Conservation (phyloP, 1,284 basidiomycete species). For the Ceratobasidium sp. region DNA sequence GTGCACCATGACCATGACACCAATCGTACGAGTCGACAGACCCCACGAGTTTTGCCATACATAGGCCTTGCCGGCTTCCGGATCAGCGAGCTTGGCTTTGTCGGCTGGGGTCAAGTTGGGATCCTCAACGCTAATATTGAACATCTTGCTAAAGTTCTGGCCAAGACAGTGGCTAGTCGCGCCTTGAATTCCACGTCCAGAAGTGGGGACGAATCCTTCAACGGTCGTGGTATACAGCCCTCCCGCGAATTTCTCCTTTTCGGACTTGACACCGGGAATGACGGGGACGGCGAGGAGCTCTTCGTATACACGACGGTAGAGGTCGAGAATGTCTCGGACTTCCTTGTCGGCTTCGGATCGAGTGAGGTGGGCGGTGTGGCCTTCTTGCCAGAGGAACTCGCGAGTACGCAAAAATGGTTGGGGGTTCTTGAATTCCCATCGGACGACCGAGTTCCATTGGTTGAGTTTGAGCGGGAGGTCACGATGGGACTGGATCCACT, state of each 20-base stretch:
- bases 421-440: constrained; percentile 99
- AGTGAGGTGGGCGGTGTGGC: constrained; percentile 93
- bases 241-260: constrained; percentile 99
- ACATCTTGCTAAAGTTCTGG: constrained; percentile 99
- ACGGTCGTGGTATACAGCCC: constrained; percentile 98
- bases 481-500: constrained; percentile 98
- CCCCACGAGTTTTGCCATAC: constrained; percentile 99
- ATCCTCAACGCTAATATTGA: constrained; percentile 96
- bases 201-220: constrained; percentile 96
- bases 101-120: constrained; percentile 73
- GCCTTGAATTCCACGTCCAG: constrained; percentile 96
- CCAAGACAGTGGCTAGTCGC: constrained; percentile 98
- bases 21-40: constrained; percentile 92
- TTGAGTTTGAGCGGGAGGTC: constrained; percentile 97
- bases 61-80: constrained; percentile 64
- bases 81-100: constrained; percentile 48
- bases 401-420: constrained; percentile 98
- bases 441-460: constrained; percentile 98
- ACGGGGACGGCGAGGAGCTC: constrained; percentile 97
- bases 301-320: constrained; percentile 96
- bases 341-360: constrained; percentile 89
- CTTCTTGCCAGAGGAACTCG: constrained; percentile 99
- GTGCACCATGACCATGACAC: constrained; percentile 99
- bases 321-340: constrained; percentile 91
- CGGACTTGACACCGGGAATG: constrained; percentile 94